Evolutionary conservation across 441 rosid species (phyloP).

Genomic region (Geranium incanum): DNA sequence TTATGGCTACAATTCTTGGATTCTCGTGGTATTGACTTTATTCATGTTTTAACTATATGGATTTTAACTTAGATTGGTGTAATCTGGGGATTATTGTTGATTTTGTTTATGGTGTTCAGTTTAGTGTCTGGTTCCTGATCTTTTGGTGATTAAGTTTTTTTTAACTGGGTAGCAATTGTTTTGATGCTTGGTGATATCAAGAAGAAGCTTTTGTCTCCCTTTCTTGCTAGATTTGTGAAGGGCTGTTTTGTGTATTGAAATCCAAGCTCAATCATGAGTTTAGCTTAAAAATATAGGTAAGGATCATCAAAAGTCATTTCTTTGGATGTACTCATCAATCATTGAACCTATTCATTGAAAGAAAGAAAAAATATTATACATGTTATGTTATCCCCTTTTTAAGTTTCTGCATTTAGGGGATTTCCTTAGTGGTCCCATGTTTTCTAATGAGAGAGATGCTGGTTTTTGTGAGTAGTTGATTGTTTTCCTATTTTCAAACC

Average conservation of each 20-base stretch:
- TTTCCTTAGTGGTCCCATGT: not conserved
- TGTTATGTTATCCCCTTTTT: not conserved
- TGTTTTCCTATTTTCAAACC: not conserved
- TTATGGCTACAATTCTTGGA: not conserved
- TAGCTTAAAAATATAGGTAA: not conserved
- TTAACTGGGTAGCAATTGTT: not conserved
- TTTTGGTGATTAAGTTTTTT: not conserved
- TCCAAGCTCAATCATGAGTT: not conserved
- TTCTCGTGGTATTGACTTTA: not conserved
- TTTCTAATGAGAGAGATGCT: not conserved
- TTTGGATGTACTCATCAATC: constrained; percentile 2
- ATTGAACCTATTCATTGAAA: not conserved
- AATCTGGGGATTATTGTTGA: not conserved
- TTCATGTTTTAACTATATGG: not conserved
- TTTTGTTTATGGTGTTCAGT: not conserved
- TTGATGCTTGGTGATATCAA: not conserved
- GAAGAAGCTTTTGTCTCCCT: constrained; percentile 1
- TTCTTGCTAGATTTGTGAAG: not conserved
- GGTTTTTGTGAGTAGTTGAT: not conserved
- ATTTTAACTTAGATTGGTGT: not conserved
- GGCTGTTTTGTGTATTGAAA: not conserved
- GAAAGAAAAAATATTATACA: not conserved
- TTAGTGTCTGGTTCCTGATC: not conserved
- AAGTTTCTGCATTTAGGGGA: not conserved
- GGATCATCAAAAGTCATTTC: not conserved